Conservation (phyloP, 352 stramenopile species). For the Plasmopara muralis region DNA sequence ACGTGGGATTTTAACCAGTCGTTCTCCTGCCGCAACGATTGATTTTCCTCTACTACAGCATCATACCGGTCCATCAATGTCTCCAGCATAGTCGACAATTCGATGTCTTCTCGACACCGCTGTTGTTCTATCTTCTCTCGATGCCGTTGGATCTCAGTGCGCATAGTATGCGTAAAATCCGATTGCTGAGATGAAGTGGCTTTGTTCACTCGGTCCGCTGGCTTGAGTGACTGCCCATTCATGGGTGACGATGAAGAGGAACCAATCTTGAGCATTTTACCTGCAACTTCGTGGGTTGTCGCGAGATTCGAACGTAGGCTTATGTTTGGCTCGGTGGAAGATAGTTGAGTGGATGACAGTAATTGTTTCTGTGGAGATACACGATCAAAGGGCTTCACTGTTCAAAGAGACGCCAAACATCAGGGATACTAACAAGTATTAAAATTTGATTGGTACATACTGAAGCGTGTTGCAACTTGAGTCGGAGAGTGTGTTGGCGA, state of each 20-base stretch:
- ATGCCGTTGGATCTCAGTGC: conserved; percentile 28
- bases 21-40: conserved; percentile 29
- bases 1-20: conserved; percentile 35
- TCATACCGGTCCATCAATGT: conserved; percentile 35
- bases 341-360: conserved; percentile 3
- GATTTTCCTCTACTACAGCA: conserved; percentile 33
- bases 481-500: conserved; percentile 12
- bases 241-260: conserved; percentile 15
- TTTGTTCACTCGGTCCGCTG: conserved; percentile 1
- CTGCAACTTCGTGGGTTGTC: conserved; percentile 1
- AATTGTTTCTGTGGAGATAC: conserved; percentile 8
- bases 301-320: conserved; percentile 1
- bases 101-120: conserved; percentile 28
- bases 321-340: conserved; percentile 6
- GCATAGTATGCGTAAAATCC: conserved; percentile 15
- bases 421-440: neutral
- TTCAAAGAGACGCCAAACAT: neutral
- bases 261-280: conserved; percentile 4
- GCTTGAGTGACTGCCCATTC: conserved; percentile 10
- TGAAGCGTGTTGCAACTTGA: conserved; percentile 17
- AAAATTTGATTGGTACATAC: conserved; percentile 5
- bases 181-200: conserved; percentile 5
- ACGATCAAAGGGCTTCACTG: conserved; percentile 11
- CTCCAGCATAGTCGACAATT: conserved; percentile 31
- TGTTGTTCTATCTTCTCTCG: conserved; percentile 31